Evolutionary conservation across 2,329 filamentous ascomycete genomes (phyloP), one percentile per base, ranked within the genome.

Genomic region (Blastomyces silverae): DNA sequence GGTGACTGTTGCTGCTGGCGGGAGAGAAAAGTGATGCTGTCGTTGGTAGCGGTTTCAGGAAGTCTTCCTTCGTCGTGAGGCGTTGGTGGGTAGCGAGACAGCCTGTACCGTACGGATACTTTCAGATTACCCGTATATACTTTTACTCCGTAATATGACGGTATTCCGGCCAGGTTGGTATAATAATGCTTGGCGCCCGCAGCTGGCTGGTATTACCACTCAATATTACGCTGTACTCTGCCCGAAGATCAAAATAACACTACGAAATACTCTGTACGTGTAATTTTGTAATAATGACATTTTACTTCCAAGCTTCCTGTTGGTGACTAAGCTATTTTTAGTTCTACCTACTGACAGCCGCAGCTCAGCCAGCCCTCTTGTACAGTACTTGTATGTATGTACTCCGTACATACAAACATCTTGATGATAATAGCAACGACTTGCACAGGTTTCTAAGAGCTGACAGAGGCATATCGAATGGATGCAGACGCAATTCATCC

Each of bases 11-110:
- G 61, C 31, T 62, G 48, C 13, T 53, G 31, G 28, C n/a, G 31
- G n/a, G 22, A 22, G n/a, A 55, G 46, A 57, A 57, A 57, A 39
- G 10, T 57, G 53, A 39, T 37, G 55, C n/a, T 57, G 31, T 59
- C 56, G 22, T 28, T 0, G 22, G 42, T 48, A 62, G n/a, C 46
- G 39, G 61, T 62, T 62, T 62, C 61, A 62, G 42, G 48, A 55
- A 25, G 17, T 50, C 8, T 25, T 28, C 34, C 34, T 37, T 8
- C 10, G 4, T 13, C 7, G n/a, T 15, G 44, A 61, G 59, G 44
- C 44, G 44, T 52, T 48, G 44, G 44, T 37, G 59, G 59, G 59
- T 48, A 61, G 44, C 59, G 44, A 61, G 58, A n/a, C 44, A 20
- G 44, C 20, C 44, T 5, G 44, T 46, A 39, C 37, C 37, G 10